phyloP scores from a whole-genome alignment of 2,329 filamentous ascomycete species.

The Colletotrichum viniferum region DNA sequence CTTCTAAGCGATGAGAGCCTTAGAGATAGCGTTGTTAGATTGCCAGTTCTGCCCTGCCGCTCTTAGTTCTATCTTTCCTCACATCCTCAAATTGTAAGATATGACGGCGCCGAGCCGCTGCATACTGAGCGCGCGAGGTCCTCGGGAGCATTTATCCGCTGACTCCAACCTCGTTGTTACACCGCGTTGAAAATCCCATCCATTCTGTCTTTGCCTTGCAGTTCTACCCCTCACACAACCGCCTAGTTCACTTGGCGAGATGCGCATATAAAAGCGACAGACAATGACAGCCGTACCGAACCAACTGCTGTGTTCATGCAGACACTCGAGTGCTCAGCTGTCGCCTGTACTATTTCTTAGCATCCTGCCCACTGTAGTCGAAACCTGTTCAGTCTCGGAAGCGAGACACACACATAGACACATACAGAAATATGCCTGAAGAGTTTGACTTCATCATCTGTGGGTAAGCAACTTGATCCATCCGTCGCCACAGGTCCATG shows the following conservation, averaged over 20 bases:
- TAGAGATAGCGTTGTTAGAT: no score
- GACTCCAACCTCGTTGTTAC: neutral
- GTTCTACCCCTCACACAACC: neutral
- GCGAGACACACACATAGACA: neutral
- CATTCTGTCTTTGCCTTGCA: fast-evolving
- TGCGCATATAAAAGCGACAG: neutral
- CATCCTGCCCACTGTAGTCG: neutral
- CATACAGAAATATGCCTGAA: neutral
- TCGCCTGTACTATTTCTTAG: neutral
- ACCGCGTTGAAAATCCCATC: neutral
- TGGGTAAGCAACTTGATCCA: neutral
- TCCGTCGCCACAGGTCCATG: neutral
- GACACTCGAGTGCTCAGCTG: no score
- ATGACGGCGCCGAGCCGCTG: no score
- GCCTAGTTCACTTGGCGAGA: neutral
- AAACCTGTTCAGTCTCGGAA: neutral
- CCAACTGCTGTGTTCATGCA: no score
- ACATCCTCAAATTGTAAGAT: no score
- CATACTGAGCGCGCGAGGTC: no score
- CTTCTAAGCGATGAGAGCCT: no score
- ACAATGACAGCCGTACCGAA: neutral
- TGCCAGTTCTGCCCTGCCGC: no score
- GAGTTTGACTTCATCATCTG: neutral
- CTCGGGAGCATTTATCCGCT: neutral
- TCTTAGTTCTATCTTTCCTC: no score